Evolutionary conservation across 2,329 filamentous ascomycete species (phyloP).

Genomic region (Stemphylium vesicarium): DNA sequence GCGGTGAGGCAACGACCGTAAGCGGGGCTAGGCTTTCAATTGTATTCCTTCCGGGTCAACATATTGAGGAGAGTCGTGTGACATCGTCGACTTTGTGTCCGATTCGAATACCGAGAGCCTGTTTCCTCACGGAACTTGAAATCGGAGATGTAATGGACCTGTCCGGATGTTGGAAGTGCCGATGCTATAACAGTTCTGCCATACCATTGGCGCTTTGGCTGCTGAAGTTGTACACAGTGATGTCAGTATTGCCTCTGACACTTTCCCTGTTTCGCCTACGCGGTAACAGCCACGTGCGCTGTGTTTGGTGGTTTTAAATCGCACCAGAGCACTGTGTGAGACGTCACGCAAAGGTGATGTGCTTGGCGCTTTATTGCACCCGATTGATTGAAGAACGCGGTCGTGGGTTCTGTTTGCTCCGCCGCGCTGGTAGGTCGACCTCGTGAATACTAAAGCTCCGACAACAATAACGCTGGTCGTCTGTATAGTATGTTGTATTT

Average conservation of each 20-base stretch:
- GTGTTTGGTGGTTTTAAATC: constrained; percentile 5
- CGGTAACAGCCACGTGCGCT: constrained; percentile 17
- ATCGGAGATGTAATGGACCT: neutral
- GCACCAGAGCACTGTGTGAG: neutral
- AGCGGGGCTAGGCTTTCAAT: neutral
- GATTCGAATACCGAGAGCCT: neutral
- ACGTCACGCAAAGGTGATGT: constrained; percentile 8
- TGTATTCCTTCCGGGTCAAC: neutral
- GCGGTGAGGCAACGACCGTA: neutral
- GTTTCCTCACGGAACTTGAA: neutral
- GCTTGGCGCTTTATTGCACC: neutral
- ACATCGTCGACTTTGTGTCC: neutral
- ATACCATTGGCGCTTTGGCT: neutral
- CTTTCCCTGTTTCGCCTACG: constrained; percentile 1
- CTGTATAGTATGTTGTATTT: neutral
- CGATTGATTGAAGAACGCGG: neutral
- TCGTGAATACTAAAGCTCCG: neutral
- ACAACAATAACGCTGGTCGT: neutral
- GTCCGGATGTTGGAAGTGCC: neutral
- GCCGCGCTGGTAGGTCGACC: neutral
- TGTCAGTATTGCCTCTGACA: neutral
- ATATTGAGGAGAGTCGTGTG: constrained; percentile 4
- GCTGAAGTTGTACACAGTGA: neutral
- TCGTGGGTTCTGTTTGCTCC: neutral
- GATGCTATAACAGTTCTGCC: neutral